Evolutionary conservation across 495 filamentous ascomycete genomes (phyloP), one percentile per base, ranked within the genome.

Genomic region (Hypoxylon fuscum): DNA sequence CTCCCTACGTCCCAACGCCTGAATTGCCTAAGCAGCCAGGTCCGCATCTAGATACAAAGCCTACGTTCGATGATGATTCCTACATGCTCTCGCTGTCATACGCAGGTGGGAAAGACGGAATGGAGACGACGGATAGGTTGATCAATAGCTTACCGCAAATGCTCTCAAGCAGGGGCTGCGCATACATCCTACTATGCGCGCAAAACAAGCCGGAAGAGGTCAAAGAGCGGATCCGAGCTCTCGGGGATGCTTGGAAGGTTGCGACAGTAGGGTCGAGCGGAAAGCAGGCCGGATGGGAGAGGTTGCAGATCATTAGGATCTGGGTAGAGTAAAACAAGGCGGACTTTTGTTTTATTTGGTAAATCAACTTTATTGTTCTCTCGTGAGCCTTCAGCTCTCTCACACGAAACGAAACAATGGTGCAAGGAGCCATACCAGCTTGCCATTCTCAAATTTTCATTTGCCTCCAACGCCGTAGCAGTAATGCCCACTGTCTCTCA

Each of bases 241-340:
- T 88, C 79, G 76, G 79, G 11, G 55, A 62, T 4, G 77, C 66
- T 0, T 97, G 93, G 94, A 77, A 60, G 42, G 91, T 83, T 1
- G 88, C 92, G 76, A 89, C 81, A n/a, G 92, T 94, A 9, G 90
- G 90, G 35, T 83, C 79, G 25, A 96, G 91, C 76, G 95, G 94
- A 47, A 90, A 85, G 80, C 79, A 87, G 71, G 95, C 87, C 27
- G 94, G 94, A 0, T 97, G 95, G 94, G 95, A 98, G 78, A 93
- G 86, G 73, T 76, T 96, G 73, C 85, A 88, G 60, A 87, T 95
- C 69, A 72, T 96, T 50, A 85, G 92, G 73, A 90, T 95, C 63
- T 93, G 88, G 88, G 17, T 41, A 57, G 63, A 60, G 32, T 45
- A 48, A 32, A 41, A 40, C 41, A 59, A 43, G 35, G 7, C 40